phyloP scores from a whole-genome alignment of 1,284 basidiomycete genomes.

The Microbotryomycetes sp. region DNA sequence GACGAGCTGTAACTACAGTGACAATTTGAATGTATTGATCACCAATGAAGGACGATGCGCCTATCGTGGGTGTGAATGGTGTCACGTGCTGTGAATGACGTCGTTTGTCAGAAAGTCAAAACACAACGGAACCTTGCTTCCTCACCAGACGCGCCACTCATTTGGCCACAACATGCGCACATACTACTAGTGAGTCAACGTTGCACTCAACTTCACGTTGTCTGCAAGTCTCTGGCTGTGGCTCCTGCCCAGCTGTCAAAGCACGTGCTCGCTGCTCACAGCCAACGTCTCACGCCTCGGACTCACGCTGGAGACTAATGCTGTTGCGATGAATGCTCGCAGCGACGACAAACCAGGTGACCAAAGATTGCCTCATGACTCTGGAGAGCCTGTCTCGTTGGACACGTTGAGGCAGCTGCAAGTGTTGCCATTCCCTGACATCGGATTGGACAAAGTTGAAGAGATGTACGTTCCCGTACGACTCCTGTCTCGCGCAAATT shows the following conservation, averaged over 20 bases:
- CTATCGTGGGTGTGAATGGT: not conserved
- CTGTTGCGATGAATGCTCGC: not conserved
- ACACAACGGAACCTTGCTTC: not conserved
- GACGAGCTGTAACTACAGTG: no score
- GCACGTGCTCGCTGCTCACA: not conserved
- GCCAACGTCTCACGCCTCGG: not conserved
- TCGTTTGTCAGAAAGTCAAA: not conserved
- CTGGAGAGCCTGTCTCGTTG: constrained; percentile 51
- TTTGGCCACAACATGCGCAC: not conserved
- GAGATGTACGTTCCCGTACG: constrained; percentile 45
- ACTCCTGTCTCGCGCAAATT: not conserved
- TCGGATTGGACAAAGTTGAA: constrained; percentile 53
- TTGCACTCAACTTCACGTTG: not conserved
- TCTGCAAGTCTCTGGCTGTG: not conserved
- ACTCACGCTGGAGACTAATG: not conserved
- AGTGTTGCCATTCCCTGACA: constrained; percentile 54
- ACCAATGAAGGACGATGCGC: not conserved
- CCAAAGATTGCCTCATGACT: constrained; percentile 69
- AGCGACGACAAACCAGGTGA: constrained; percentile 50
- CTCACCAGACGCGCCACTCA: not conserved
- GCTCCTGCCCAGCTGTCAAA: not conserved
- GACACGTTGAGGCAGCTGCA: constrained; percentile 53
- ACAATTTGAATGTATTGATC: no score
- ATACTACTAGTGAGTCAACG: constrained; percentile 8
- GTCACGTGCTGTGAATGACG: not conserved